Evolutionary conservation across 2,329 filamentous ascomycete genomes (phyloP).

Genomic region (Neonectria hederae): DNA sequence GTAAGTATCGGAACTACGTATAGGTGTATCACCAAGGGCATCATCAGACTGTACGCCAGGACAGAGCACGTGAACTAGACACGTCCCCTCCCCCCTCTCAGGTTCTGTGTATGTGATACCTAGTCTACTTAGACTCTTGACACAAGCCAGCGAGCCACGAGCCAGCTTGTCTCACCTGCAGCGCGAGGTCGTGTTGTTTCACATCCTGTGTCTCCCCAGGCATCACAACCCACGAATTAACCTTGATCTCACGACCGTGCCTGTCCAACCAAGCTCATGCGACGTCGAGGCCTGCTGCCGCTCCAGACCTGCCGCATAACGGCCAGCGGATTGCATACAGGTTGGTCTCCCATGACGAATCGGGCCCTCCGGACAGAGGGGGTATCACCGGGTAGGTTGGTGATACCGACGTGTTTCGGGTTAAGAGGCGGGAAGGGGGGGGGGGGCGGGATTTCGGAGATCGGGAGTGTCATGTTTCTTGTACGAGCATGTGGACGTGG

Average conservation of each 20-base stretch:
- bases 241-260: background rate
- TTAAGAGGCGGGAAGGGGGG: background rate
- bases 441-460: background rate
- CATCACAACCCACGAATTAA: background rate
- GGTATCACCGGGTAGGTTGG: background rate
- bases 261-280: background rate
- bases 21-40: background rate
- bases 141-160: too few relatives aligned
- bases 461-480: conserved; percentile 8
- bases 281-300: background rate
- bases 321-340: background rate
- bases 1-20: background rate
- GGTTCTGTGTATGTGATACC: too few relatives aligned
- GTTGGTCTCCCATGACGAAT: background rate
- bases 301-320: background rate
- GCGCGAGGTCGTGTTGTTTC: background rate
- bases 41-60: background rate
- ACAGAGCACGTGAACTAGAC: background rate
- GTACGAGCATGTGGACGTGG: background rate
- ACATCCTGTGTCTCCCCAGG: background rate
- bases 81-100: too few relatives aligned
- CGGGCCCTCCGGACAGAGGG: background rate
- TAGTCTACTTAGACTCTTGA: background rate
- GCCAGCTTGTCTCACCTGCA: background rate
- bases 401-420: background rate